Conservation (phyloP, 129 eudicot species). For the Deinandra increscens region DNA sequence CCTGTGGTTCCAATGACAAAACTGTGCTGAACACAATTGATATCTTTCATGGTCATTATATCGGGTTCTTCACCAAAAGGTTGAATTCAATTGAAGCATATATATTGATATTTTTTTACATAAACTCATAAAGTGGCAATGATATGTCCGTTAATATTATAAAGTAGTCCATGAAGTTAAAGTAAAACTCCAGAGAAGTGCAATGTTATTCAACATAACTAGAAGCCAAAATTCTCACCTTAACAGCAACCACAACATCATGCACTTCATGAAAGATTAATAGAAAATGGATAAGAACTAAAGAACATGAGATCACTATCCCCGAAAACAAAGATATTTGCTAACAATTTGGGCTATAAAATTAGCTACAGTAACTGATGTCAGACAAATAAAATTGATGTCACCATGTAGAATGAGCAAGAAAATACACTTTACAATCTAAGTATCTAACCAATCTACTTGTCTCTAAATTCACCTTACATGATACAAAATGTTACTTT, state of each 20-base stretch:
- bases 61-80: background rate
- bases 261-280: background rate
- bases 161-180: background rate
- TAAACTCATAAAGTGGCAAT: background rate
- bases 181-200: background rate
- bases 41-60: background rate
- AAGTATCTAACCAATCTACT: too few relatives aligned
- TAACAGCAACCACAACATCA: background rate
- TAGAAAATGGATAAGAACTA: background rate
- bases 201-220: background rate
- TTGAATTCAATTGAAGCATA: background rate
- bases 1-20: background rate
- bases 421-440: too few relatives aligned
- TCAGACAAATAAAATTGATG: background rate
- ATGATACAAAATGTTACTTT: too few relatives aligned
- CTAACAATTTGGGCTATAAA: too few relatives aligned
- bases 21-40: background rate
- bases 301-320: background rate
- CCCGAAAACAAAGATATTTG: background rate
- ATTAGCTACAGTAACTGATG: background rate
- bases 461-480: too few relatives aligned
- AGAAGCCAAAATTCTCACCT: background rate
- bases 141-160: background rate
- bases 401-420: background rate
- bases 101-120: background rate